Evolutionary conservation across 371 early-diverging fungal species (phyloP), one percentile per base, ranked within the genome.

Genomic region (Syncephalastrum racemosum): DNA sequence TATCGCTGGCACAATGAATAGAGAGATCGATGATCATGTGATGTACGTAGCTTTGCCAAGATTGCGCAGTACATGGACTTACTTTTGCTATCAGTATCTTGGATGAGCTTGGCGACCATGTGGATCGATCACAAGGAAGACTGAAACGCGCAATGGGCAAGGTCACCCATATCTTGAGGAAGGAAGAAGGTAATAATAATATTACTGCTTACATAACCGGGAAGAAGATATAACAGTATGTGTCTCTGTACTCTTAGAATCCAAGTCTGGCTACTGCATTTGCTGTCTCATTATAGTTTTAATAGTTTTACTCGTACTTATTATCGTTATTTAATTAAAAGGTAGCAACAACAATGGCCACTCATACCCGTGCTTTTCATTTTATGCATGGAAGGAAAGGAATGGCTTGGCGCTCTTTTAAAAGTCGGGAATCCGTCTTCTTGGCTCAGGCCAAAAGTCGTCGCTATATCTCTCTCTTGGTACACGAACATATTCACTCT

Each of bases 1-100:
- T 45, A 85, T 85, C 58, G 86, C 86, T 31, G 74, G 82, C 7
- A 82, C 82, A 1, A 82, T 85, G 83, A 74, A 83, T 47, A 43
- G 56, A 58, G 86, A 85, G 51, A 68, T 85, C 8, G 80, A 81
- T 36, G 83, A 85, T 46, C 86, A 85, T 58, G 79, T 68, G 41
- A 63, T 77, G 81, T 81, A 68, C 46, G 73, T 64, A 31, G 14
- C 13, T 23, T 10, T 10, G 36, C 36, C 36, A 31, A 31, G 36
- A 31, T 31, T 31, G 36, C 36, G 36, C 36, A 31, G 36, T 31
- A 31, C 10, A 10, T 5, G 10, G 10, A 31, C 36, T 31, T 31
- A 31, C 36, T 10, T 12, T 12, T 27, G 10, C 6, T 56, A 56
- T 59, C 16, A 79, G 83, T 46, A 48, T 85, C 19, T 54, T 85